These are phyloP conservation scores for Phytomonas francai DNA, from an alignment of 208 protist species.

Conservation along the genomic window DNA sequence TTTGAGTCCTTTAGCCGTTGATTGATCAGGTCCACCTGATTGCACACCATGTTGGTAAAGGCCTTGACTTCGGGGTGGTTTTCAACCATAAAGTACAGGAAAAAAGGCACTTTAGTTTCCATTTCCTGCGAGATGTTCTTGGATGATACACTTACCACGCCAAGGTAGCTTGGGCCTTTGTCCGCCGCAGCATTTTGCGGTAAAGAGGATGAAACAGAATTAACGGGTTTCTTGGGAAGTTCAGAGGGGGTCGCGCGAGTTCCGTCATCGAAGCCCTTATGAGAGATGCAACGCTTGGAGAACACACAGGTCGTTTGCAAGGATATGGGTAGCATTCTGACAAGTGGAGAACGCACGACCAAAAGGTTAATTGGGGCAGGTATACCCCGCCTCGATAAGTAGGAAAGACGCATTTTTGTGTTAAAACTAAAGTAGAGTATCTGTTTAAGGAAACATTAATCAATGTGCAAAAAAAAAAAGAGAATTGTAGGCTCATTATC, in stretches of 20 bases:
- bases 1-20: conserved; percentile 28
- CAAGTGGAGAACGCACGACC: not conserved
- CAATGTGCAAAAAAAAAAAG: not conserved
- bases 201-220: not conserved
- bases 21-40: conserved; percentile 73
- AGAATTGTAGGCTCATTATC: not conserved
- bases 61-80: conserved; percentile 60
- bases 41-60: conserved; percentile 50
- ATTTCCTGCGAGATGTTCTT: conserved; percentile 69
- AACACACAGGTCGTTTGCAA: not conserved
- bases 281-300: not conserved
- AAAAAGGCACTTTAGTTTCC: conserved; percentile 64
- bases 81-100: conserved; percentile 77
- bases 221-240: not conserved
- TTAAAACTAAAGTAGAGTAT: not conserved
- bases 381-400: not conserved
- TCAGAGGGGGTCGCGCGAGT: not conserved
- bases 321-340: not conserved
- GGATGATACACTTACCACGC: conserved; percentile 58
- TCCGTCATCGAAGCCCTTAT: not conserved
- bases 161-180: conserved; percentile 13
- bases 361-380: not conserved
- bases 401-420: not conserved
- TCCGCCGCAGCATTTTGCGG: not conserved
- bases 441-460: not conserved